Evolutionary conservation across 1,284 basidiomycete species (phyloP), one percentile per base, ranked within the genome.

Genomic region (Puccinia polysora): DNA sequence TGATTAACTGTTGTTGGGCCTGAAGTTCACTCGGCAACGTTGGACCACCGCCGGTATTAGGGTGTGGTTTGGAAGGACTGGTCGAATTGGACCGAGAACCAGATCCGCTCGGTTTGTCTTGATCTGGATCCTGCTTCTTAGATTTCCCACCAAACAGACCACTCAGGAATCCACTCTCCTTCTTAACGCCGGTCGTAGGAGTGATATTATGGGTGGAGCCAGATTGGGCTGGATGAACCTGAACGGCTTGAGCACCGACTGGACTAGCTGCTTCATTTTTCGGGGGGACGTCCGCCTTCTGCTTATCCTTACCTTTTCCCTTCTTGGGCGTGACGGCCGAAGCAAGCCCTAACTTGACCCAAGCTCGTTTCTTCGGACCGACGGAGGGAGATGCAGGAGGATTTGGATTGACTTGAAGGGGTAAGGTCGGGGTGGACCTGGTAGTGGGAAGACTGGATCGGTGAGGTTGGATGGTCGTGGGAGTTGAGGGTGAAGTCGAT

Each of bases 1-100:
- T 70, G 38, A 65, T 65, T 74, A 18, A 76, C 75, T 72, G 74
- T 25, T 58, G 53, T 36, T 52, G 28, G 28, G 18, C 30, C 45
- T 38, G 28, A 4, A 30, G 20, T 28, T 36, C 45, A 4, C 10
- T 38, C 18, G 28, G 20, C 5, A 43, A 14, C 4, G 28, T 8
- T 59, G 18, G 56, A 36, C 23, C 34, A 10, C 47, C 32, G 23
- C 30, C 34, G 25, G 32, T 6, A 15, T 4, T 38, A 15, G 32
- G 47, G 14, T 40, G 12, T 23, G 55, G 45, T 38, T 28, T 30
- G 4, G 47, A 23, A n/a, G 18, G 30, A 7, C 34, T 47, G 0
- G 23, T 34, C 12, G 28, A 25, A 23, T 28, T 38, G n/a, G 67
- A 15, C 3, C n/a, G 20, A 15, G n/a, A 20, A 23, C 36, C 20